Conservation (phyloP, 2,329 filamentous ascomycete genomes). For the Nemania sp. region DNA sequence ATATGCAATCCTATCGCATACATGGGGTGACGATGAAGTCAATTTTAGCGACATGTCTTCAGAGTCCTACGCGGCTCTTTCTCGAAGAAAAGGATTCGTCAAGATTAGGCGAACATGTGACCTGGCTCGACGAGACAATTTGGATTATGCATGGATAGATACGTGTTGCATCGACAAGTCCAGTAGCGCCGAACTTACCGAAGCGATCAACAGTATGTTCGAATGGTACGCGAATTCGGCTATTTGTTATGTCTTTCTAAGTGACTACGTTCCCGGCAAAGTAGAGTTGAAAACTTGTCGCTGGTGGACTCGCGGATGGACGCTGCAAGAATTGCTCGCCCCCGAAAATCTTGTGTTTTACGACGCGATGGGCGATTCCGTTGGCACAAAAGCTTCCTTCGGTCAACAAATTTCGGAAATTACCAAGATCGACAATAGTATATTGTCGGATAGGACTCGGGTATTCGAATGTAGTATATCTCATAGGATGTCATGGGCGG, state of each 20-base stretch:
- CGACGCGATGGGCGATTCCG: constrained; percentile 22
- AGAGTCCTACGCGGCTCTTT: not conserved
- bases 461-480: constrained; percentile 15
- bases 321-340: constrained; percentile 32
- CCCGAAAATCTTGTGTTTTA: constrained; percentile 25
- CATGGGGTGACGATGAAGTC: constrained; percentile 27
- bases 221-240: constrained; percentile 27
- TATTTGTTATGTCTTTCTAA: constrained; percentile 27
- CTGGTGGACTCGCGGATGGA: constrained; percentile 31
- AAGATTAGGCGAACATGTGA: constrained; percentile 28
- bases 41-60: constrained; percentile 25
- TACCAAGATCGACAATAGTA: constrained; percentile 20
- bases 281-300: constrained; percentile 20
- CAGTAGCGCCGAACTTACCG: constrained; percentile 29
- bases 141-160: constrained; percentile 30
- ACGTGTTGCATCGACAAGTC: constrained; percentile 33
- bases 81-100: constrained; percentile 11
- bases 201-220: constrained; percentile 32
- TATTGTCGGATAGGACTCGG: constrained; percentile 13
- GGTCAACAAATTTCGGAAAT: constrained; percentile 19
- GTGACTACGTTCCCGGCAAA: constrained; percentile 18
- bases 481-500: constrained; percentile 33
- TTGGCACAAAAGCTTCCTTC: constrained; percentile 26
- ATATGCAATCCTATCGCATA: constrained; percentile 31
- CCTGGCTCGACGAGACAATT: constrained; percentile 14